Conservation (phyloP, 2,329 filamentous ascomycete genomes). For the Cladobotryum protrusum region DNA sequence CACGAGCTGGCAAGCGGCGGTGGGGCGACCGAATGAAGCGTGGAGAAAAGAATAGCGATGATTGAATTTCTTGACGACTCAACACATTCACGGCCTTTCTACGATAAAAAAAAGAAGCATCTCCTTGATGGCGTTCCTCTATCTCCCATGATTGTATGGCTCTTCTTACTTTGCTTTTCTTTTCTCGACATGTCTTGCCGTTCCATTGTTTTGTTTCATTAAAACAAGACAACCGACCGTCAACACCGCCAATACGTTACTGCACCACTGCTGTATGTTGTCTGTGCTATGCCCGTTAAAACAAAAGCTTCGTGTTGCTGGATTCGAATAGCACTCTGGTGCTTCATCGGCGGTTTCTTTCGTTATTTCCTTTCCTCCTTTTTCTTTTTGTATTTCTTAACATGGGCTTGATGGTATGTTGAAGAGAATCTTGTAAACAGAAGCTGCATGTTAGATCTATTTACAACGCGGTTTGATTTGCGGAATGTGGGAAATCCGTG, state of each 20-base stretch:
- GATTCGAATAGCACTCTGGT: too few relatives aligned
- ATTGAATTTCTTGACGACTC: conserved; percentile 12
- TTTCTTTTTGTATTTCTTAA: not conserved
- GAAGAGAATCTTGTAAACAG: not conserved
- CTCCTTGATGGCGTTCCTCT: too few relatives aligned
- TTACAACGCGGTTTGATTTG: not conserved
- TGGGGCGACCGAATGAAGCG: conserved; percentile 56
- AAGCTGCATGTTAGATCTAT: not conserved
- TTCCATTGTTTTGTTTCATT: too few relatives aligned
- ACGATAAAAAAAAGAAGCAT: too few relatives aligned
- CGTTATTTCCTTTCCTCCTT: not conserved
- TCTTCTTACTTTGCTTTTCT: too few relatives aligned
- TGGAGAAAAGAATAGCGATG: conserved; percentile 25
- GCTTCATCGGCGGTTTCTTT: too few relatives aligned
- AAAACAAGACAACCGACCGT: too few relatives aligned
- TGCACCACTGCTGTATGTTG: not conserved
- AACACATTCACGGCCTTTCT: not conserved
- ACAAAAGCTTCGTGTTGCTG: too few relatives aligned
- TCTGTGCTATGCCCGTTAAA: not conserved
- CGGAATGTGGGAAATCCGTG: not conserved
- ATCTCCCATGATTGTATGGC: too few relatives aligned
- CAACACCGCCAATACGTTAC: too few relatives aligned
- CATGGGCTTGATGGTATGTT: too few relatives aligned
- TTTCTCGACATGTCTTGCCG: too few relatives aligned
- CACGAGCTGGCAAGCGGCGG: conserved; percentile 73